Base-by-base conservation (phyloP, 108 stramenopile species). In the Nitzschia sp. region DNA sequence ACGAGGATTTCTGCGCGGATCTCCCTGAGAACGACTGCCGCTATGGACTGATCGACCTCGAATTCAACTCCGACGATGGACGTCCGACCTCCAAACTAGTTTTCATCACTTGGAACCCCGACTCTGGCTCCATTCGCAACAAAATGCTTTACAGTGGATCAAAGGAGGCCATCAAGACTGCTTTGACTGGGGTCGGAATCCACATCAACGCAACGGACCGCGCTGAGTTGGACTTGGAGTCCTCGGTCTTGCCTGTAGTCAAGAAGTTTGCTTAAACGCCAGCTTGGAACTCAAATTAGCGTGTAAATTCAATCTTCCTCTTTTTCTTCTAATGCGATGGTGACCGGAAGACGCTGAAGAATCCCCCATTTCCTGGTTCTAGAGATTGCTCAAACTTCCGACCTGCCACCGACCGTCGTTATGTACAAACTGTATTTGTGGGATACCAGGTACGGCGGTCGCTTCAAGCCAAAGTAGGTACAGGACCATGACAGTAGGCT, bases 101-200 rank as follows among this genome's bases (percentile, higher is more conserved):
- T 2, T 91, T 97, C 53, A 91, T 98, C 68, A 86, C 90, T 38
- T 98, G 97, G 97, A 89, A 86, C 55, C 97, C 97, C 2, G 97
- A 98, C 64, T 89, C 87, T 24, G 95, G 91, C 23, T 67, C 72
- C 23, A 78, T 98, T 57, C 79, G 91, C 68, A 54, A 80, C 57
- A 98, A 98, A 82, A 98, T 98, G 97, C 68, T 97, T 47, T 98
- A 97, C 85, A 76, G 87, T 64, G 95, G 91, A 27, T 90, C 90
- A 45, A 98, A 98, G 82, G 96, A 98, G 65, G 90, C 92, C 34
- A 75, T 97, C 68, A 92, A 92, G 71, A 72, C 75, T 70, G 90
- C 81, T n/a, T 66, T 96, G 51, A 66, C 62, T 59, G 96, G 96
- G 26, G 89, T 96, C 59, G 89, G 90, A 49, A 92, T 94, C 72